phyloP scores from a whole-genome alignment of 1,284 basidiomycete genomes.

The Malassezia pachydermatis region DNA sequence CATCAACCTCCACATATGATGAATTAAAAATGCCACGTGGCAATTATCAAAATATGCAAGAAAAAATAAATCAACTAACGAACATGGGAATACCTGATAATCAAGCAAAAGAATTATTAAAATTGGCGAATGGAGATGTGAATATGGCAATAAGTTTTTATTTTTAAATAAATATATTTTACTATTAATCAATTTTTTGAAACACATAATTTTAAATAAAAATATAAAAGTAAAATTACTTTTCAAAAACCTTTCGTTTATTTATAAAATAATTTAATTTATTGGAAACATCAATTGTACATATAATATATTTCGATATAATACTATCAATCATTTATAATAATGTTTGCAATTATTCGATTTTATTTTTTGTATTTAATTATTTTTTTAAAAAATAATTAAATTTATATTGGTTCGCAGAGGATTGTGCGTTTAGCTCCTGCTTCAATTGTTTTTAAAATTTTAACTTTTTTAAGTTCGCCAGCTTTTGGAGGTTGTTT shows the following conservation, averaged over 20 bases:
- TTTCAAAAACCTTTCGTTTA: neutral
- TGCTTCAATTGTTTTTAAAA: constrained; percentile 7
- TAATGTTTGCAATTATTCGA: neutral
- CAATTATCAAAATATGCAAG: too few relatives aligned
- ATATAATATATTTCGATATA: neutral
- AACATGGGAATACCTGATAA: constrained; percentile 6
- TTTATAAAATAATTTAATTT: constrained; percentile 4
- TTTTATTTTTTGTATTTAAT: neutral
- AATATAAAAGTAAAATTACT: neutral
- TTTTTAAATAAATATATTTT: constrained; percentile 10
- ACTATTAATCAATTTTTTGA: neutral
- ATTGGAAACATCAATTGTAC: neutral
- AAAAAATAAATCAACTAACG: neutral
- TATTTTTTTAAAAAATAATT: constrained; percentile 2
- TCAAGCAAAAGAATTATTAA: constrained; percentile 7
- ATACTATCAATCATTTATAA: neutral
- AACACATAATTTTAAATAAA: neutral
- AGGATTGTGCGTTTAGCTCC: constrained; percentile 11
- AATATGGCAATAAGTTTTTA: constrained; percentile 11
- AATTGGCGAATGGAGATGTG: constrained; percentile 2
- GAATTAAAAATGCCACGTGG: too few relatives aligned
- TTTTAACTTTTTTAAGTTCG: constrained; percentile 5
- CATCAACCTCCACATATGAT: too few relatives aligned
- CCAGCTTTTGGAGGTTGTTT: neutral
- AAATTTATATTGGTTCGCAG: neutral